Base-by-base conservation (phyloP, 495 filamentous ascomycete genomes). In the Aspergillus haitiensis region DNA sequence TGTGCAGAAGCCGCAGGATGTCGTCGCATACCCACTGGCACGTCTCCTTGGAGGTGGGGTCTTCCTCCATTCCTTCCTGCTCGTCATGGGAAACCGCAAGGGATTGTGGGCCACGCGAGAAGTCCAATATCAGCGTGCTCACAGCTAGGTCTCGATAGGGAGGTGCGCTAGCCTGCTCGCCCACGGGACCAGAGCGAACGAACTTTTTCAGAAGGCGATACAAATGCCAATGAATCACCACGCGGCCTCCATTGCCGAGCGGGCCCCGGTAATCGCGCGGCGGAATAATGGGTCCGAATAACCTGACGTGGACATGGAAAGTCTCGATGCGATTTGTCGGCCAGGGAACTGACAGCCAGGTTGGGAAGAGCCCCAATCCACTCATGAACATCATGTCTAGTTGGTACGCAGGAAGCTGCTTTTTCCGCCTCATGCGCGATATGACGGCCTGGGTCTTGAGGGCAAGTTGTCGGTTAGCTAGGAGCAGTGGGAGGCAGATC, bases 141-240 rank as follows among this genome's bases (percentile, higher is more conserved):
- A 57, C 4, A 8, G 11, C 13, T 1, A 56, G 50, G 50, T 56
- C 31, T 6, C 13, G 52, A 58, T 57, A 32, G 2, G 10, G 12
- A 1, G 10, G 46, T 44, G 37, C 11, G 37, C n/a, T 40, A 40
- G 37, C 37, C 11, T 15, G 34, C 35, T 55, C n/a, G 1, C 59
- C 63, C 45, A 68, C 56, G 8, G 65, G 65, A 4, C 65, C 65
- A 50, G 63, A 63, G 1, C 48, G 56, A 11, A 65, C 36, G 52
- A 65, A 68, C 11, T 59, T 58, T 37, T 65, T 58, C 8, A 64
- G 51, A 13, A 61, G n/a, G 5, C 60, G 63, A 51, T 64, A 64
- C 50, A 66, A 68, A 9, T 32, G 36, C 66, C 66, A 66, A n/a
- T 60, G 57, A 31, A 66, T 53, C 8, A n/a, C 66, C 56, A 1